A percentile compares a stretch with the other conserved stretches of the same genome.
Evolutionary conservation across 306 rosid genomes (phyloP).

Genomic region (Dalbergia cochinchinensis): DNA sequence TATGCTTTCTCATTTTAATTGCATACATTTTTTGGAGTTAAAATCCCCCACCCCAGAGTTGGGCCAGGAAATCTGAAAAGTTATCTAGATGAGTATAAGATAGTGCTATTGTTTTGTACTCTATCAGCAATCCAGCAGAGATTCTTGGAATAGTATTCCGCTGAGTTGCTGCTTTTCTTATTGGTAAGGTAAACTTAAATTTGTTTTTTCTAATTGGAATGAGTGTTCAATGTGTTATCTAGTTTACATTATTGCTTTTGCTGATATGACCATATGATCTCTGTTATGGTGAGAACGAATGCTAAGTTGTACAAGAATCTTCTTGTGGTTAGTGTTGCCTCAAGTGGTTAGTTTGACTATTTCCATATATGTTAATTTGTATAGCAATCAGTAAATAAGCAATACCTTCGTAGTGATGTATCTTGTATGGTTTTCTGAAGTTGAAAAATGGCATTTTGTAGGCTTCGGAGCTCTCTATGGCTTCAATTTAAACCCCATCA

Average conservation of each 20-base stretch:
- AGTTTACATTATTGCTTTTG: conserved; percentile 51
- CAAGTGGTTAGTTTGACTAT: conserved; percentile 75
- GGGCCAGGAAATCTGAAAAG: conserved; percentile 78
- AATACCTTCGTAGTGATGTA: conserved; percentile 34
- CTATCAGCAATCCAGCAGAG: conserved; percentile 91
- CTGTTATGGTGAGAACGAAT: conserved; percentile 64
- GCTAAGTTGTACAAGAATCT: conserved; percentile 60
- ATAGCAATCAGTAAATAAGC: conserved; percentile 1
- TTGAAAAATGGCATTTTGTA: conserved; percentile 51
- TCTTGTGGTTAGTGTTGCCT: conserved; percentile 55
- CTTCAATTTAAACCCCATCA: conserved; percentile 97
- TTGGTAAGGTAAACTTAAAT: conserved; percentile 84
- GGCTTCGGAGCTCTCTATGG: conserved; percentile 99
- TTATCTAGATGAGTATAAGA: conserved; percentile 73
- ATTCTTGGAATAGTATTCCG: conserved; percentile 93
- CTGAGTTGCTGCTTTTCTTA: conserved; percentile 97
- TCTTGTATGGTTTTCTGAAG: conserved; percentile 15
- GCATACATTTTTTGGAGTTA: conserved; percentile 69
- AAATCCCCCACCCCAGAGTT: conserved; percentile 75
- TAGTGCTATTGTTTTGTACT: conserved; percentile 82
- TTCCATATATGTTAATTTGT: conserved; percentile 46
- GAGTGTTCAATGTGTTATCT: conserved; percentile 54
- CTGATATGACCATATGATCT: conserved; percentile 47
- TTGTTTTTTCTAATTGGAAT: conserved; percentile 62
- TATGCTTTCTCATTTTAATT: conserved; percentile 64